Conservation (phyloP, 306 rosid species). For the Datisca glomerata region DNA sequence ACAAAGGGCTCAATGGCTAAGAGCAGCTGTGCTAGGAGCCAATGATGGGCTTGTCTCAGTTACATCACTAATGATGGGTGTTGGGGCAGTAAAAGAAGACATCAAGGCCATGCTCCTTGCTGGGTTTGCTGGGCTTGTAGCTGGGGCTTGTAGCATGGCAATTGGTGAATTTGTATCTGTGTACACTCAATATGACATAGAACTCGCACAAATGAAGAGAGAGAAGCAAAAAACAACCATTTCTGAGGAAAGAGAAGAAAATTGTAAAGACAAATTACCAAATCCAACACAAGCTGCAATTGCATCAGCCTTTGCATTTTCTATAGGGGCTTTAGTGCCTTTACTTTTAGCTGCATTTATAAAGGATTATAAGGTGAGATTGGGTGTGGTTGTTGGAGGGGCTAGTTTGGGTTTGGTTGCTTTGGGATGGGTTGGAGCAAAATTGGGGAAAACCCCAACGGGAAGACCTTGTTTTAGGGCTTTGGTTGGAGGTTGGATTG, state of each 20-base stretch:
- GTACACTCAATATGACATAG: too few relatives aligned
- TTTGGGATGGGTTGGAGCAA: slow-evolving; percentile 32
- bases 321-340: slow-evolving; percentile 36
- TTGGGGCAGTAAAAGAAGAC: too few relatives aligned
- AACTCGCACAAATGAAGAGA: too few relatives aligned
- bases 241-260: slow-evolving; percentile 2
- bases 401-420: slow-evolving; percentile 24
- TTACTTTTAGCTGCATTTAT: slow-evolving; percentile 31
- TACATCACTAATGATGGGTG: too few relatives aligned
- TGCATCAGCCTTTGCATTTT: slow-evolving; percentile 36
- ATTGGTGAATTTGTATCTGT: too few relatives aligned
- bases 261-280: slow-evolving; percentile 23
- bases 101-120: too few relatives aligned
- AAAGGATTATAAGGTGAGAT: slow-evolving; percentile 26
- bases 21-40: too few relatives aligned
- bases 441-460: slow-evolving; percentile 28
- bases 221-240: too few relatives aligned
- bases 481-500: slow-evolving; percentile 36
- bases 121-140: too few relatives aligned
- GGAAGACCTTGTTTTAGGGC: slow-evolving; percentile 29
- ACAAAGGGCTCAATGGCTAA: too few relatives aligned
- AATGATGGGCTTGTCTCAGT: too few relatives aligned
- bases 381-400: slow-evolving; percentile 23
- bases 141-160: too few relatives aligned
- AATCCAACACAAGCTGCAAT: slow-evolving; percentile 37